Evolutionary conservation across 805 yeast genomes (phyloP), one percentile per base, ranked within the genome.

Genomic region (Scheffersomyces amazonensis): DNA sequence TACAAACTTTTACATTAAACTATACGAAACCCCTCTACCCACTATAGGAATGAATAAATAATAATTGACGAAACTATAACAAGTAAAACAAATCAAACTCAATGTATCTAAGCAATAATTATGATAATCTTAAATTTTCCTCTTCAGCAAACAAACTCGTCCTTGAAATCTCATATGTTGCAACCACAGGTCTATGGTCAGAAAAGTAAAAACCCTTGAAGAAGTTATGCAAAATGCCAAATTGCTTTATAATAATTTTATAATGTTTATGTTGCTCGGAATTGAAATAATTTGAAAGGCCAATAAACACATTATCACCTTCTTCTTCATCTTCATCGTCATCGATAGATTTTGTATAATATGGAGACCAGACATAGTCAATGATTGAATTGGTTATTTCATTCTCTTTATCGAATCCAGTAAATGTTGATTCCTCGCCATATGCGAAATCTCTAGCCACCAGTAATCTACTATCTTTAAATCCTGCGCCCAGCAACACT

Each of bases 341-440:
- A 16, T 30, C 20, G 9, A 21, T 37, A 13, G 30, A 38, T 17
- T 35, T 42, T 13, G 61, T 47, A 43, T 46, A 53, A 34, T 44
- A 45, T 5, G 69, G 66, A 2, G 67, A 57, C 75, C 76, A 73
- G 21, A 73, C 63, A 41, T 70, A 72, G 46, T 73, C 78, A 33
- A 73, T 73, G 22, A 62, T 62, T 15, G 54, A 41, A 16, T 36
- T 37, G 24, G 44, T 53, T 4, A 34, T 56, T 42, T 57, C 65
- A 32, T 53, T 28, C 10, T 44, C 51, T 13, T 47, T 52, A 41
- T 63, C 62, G 46, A 76, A 78, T 3, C 81, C 81, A 0, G 81
- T 74, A 43, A 64, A 75, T 0, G 81, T 76, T 17, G 60, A 43
- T 16, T 44, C 44, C 40, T 62, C 64, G 0, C 81, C 81, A 45